Evolutionary conservation across 345 rosid species (phyloP).

Genomic region (Lagerstroemia speciosa): DNA sequence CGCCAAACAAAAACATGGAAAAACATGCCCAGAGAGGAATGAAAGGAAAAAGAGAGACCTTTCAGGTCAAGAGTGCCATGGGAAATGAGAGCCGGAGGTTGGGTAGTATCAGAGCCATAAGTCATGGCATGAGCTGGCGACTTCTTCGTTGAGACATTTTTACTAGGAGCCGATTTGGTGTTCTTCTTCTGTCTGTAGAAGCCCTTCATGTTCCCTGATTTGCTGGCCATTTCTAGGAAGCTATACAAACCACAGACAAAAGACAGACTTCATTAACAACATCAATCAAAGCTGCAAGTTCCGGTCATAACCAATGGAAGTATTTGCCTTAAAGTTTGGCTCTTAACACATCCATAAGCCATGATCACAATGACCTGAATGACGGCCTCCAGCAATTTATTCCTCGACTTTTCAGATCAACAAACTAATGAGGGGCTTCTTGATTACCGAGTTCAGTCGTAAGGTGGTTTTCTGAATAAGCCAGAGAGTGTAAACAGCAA

Average conservation of each 20-base stretch:
- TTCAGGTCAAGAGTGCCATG: slow-evolving; percentile 44
- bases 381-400: background rate
- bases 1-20: background rate
- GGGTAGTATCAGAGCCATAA: slow-evolving; percentile 33
- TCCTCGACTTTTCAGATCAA: background rate
- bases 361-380: background rate
- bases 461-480: too few species aligned
- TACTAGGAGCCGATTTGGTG: slow-evolving; percentile 26
- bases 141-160: slow-evolving; percentile 24
- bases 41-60: slow-evolving; percentile 22
- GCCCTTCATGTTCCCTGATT: slow-evolving; percentile 44
- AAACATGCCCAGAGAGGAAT: background rate
- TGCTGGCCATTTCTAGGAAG: slow-evolving; percentile 32
- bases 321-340: background rate
- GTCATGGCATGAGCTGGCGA: slow-evolving; percentile 31
- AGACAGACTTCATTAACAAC: background rate
- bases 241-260: background rate
- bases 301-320: background rate
- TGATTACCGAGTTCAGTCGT: too few species aligned
- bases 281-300: background rate
- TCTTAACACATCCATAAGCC: background rate
- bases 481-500: too few species aligned
- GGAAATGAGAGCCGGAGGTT: slow-evolving; percentile 38
- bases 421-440: background rate
- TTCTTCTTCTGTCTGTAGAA: slow-evolving; percentile 56